These are phyloP conservation scores for Venturiaceae sp. DNA, from an alignment of 2,329 filamentous ascomycete species.

Conservation along the genomic window DNA sequence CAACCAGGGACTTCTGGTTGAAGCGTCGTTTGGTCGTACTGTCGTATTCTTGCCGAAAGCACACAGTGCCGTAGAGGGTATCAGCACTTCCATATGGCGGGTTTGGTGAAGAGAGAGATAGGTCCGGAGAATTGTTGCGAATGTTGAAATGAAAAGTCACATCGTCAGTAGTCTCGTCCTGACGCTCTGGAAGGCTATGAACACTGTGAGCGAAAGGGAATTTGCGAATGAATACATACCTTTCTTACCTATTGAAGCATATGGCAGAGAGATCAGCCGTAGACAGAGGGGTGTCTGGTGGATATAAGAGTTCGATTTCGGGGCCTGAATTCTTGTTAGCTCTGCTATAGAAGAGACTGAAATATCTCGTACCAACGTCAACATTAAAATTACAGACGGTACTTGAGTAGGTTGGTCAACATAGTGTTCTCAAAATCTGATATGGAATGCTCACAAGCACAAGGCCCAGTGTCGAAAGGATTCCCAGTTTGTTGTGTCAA, in stretches of 20 bases:
- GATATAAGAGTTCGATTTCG: slow-evolving; percentile 31
- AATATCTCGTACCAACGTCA: slow-evolving; percentile 22
- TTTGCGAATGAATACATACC: slow-evolving; percentile 8
- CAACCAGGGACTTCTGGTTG: slow-evolving; percentile 28
- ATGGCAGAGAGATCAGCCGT: slow-evolving; percentile 28
- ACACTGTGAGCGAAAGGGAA: slow-evolving; percentile 10
- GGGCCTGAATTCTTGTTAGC: slow-evolving; percentile 17
- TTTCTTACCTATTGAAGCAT: slow-evolving; percentile 25
- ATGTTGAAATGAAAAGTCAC: slow-evolving; percentile 30
- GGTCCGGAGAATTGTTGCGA: slow-evolving; percentile 43
- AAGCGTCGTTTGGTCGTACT: slow-evolving; percentile 30
- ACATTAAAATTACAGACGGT: slow-evolving; percentile 35
- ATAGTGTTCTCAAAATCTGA: neutral
- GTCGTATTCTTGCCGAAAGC: slow-evolving; percentile 32
- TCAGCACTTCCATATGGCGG: slow-evolving; percentile 27
- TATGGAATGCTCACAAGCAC: slow-evolving; percentile 23
- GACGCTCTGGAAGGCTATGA: slow-evolving; percentile 29
- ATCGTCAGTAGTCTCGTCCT: slow-evolving; percentile 25
- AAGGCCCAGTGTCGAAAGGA: slow-evolving; percentile 29
- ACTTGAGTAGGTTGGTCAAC: slow-evolving; percentile 12
- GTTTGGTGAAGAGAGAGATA: slow-evolving; percentile 33
- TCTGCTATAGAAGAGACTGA: neutral
- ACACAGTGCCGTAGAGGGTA: slow-evolving; percentile 24
- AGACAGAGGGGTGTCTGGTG: slow-evolving; percentile 26
- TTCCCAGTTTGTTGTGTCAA: neutral